phyloP scores from a whole-genome alignment of 768 basidiomycete genomes.

The Pholiota microspora region DNA sequence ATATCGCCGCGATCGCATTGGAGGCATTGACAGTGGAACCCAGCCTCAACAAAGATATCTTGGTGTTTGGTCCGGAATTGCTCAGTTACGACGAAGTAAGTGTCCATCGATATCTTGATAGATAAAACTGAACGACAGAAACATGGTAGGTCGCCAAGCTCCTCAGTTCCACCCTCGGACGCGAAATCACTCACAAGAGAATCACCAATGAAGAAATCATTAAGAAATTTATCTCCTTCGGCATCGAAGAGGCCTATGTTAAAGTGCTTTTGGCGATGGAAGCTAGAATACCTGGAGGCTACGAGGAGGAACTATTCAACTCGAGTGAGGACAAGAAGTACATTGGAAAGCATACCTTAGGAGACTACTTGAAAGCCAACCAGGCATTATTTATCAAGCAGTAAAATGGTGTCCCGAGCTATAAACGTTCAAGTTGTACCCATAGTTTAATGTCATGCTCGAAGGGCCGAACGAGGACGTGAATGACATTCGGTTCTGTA shows the following conservation, averaged over 20 bases:
- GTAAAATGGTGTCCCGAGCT: too few species aligned
- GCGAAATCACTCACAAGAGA: constrained; percentile 17
- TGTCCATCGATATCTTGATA: too few species aligned
- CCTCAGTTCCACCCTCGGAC: constrained; percentile 14
- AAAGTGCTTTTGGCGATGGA: constrained; percentile 17
- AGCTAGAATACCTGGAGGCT: constrained; percentile 15
- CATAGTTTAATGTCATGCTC: too few species aligned
- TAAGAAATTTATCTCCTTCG: background rate
- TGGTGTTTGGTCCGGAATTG: constrained; percentile 26
- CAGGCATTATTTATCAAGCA: constrained; percentile 14
- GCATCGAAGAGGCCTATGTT: constrained; percentile 13
- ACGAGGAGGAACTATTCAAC: constrained; percentile 20
- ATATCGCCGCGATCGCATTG: constrained; percentile 26
- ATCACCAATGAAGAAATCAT: constrained; percentile 10
- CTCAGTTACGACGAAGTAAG: constrained; percentile 22
- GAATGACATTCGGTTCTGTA: too few species aligned
- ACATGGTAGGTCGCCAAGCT: constrained; percentile 13
- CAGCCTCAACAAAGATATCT: constrained; percentile 5
- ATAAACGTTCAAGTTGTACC: too few species aligned
- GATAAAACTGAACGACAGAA: background rate
- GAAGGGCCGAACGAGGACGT: too few species aligned
- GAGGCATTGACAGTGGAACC: constrained; percentile 19
- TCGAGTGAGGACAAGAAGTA: constrained; percentile 15
- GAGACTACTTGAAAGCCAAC: constrained; percentile 24
- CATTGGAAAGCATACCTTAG: constrained; percentile 21